These are phyloP conservation scores for Erysiphe pisi DNA, from an alignment of 2,329 filamentous ascomycete genomes.

Conservation along the genomic window DNA sequence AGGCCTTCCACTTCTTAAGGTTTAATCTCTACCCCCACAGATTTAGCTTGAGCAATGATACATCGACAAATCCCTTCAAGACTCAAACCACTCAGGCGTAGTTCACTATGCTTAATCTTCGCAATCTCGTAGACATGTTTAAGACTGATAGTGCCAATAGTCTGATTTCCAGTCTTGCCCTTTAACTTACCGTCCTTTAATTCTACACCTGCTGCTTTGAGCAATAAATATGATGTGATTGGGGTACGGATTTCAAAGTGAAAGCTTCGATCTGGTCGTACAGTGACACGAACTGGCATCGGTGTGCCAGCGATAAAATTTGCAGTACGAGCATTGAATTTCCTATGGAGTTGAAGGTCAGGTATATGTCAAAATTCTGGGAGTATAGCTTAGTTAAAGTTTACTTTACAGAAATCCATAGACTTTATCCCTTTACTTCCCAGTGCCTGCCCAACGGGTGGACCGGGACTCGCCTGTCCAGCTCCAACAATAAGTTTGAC, in stretches of 20 bases:
- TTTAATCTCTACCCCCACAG: constrained; percentile 61
- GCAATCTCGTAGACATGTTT: constrained; percentile 98
- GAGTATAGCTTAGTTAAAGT: constrained; percentile 29
- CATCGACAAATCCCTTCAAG: constrained; percentile 62
- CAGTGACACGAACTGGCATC: constrained; percentile 78
- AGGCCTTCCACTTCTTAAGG: constrained; percentile 40
- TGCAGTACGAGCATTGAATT: constrained; percentile 85
- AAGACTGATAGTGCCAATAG: constrained; percentile 72
- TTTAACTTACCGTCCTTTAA: constrained; percentile 63
- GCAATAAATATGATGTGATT: constrained; percentile 80
- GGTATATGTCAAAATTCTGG: constrained; percentile 26
- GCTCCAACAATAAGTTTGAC: constrained; percentile 98
- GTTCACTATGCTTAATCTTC: constrained; percentile 79
- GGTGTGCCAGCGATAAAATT: constrained; percentile 74
- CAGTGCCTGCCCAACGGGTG: constrained; percentile 88
- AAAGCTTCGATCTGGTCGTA: constrained; percentile 88
- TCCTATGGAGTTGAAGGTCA: constrained; percentile 45
- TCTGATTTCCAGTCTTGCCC: constrained; percentile 63
- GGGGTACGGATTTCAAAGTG: constrained; percentile 88
- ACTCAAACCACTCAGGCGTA: constrained; percentile 59
- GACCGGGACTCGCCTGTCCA: constrained; percentile 86
- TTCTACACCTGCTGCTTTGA: constrained; percentile 69
- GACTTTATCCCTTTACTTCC: constrained; percentile 98
- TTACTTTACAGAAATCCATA: constrained; percentile 98
- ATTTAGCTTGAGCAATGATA: constrained; percentile 64